Conservation (phyloP, 129 eudicot genomes). For the Arctium minus region DNA sequence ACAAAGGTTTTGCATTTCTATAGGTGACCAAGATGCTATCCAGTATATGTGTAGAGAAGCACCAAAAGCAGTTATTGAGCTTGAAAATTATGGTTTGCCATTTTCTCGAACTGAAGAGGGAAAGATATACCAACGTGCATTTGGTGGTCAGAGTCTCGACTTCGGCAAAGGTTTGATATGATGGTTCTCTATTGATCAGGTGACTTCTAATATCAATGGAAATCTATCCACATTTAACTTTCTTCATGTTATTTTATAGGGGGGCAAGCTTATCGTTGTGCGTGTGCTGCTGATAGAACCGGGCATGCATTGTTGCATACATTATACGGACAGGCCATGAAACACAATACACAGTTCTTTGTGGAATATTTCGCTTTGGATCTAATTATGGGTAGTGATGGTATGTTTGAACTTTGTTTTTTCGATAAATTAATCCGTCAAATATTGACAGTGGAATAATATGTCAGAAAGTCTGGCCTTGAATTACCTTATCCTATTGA, state of each 20-base stretch:
- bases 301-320: constrained; percentile 99
- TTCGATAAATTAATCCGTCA: background rate
- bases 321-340: constrained; percentile 98
- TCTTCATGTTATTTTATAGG: constrained; percentile 44
- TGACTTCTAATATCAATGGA: background rate
- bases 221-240: constrained; percentile 7
- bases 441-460: background rate
- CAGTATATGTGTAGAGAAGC: constrained; percentile 99
- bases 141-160: constrained; percentile 99
- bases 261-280: constrained; percentile 99
- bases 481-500: background rate
- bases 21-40: constrained; percentile 99
- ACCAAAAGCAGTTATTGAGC: constrained; percentile 99
- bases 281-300: constrained; percentile 99
- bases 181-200: background rate
- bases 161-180: constrained; percentile 82
- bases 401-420: constrained; percentile 32
- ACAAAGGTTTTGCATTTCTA: constrained; percentile 18
- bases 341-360: constrained; percentile 93
- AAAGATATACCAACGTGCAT: constrained; percentile 97
- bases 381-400: constrained; percentile 93
- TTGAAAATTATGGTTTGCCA: constrained; percentile 94
- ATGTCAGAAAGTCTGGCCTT: background rate
- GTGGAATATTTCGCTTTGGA: constrained; percentile 99
- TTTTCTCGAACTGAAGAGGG: constrained; percentile 99